Conservation (phyloP, 2,329 filamentous ascomycete genomes). For the Epichloe scottii region DNA sequence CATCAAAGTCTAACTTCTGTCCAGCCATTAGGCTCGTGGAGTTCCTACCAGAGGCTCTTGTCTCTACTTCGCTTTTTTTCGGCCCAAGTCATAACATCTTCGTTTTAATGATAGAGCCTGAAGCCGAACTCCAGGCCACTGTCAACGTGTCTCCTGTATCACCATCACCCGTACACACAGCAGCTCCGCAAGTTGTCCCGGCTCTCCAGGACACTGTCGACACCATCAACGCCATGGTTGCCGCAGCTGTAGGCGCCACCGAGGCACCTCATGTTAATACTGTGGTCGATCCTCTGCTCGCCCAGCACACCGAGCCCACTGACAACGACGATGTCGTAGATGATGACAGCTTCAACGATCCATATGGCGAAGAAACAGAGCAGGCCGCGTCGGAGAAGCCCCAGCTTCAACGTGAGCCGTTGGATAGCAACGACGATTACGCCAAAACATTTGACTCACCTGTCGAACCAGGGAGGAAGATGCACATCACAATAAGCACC, state of each 20-base stretch:
- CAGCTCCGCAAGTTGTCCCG: constrained; percentile 34
- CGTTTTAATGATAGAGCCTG: constrained; percentile 32
- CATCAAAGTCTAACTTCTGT: background rate
- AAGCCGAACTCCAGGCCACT: constrained; percentile 37
- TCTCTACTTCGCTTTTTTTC: constrained; percentile 8
- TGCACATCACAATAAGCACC: constrained; percentile 22
- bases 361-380: constrained; percentile 30
- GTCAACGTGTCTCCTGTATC: constrained; percentile 41
- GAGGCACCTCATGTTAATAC: constrained; percentile 16
- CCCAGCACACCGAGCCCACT: constrained; percentile 19
- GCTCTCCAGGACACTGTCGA: constrained; percentile 41
- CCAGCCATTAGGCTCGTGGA: background rate
- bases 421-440: constrained; percentile 34
- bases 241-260: constrained; percentile 18
- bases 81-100: constrained; percentile 2
- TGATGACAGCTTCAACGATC: constrained; percentile 36
- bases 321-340: constrained; percentile 26
- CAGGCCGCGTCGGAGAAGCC: constrained; percentile 7
- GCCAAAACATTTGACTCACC: constrained; percentile 39
- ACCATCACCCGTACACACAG: constrained; percentile 33
- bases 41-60: background rate
- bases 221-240: constrained; percentile 34
- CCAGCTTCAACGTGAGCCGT: constrained; percentile 18
- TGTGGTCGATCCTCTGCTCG: constrained; percentile 20
- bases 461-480: constrained; percentile 23